These are phyloP conservation scores for Luzula sylvatica DNA, from an alignment of 176 grass and related monocot species.

Conservation along the genomic window DNA sequence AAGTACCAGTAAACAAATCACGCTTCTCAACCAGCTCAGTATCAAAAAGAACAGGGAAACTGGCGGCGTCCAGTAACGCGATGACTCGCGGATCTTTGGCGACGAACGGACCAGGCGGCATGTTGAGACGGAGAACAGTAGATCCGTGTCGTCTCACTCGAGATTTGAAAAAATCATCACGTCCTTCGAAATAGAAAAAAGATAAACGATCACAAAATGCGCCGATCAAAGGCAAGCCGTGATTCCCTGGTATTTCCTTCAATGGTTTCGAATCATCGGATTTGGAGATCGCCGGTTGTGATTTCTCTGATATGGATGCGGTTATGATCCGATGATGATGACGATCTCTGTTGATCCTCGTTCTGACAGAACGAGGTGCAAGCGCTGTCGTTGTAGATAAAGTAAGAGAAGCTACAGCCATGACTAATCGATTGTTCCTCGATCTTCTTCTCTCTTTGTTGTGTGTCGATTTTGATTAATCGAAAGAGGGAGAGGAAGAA, in stretches of 20 bases:
- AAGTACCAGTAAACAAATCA: constrained; percentile 95
- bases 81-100: constrained; percentile 74
- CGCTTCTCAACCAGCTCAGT: constrained; percentile 78
- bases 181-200: constrained; percentile 81
- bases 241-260: constrained; percentile 65
- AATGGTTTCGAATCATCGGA: constrained; percentile 25
- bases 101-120: constrained; percentile 83
- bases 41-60: constrained; percentile 89
- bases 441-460: too few species aligned
- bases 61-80: constrained; percentile 83
- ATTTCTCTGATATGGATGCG: constrained; percentile 9
- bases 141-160: constrained; percentile 50
- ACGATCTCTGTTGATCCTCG: background rate
- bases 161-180: constrained; percentile 76
- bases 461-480: constrained; percentile 1
- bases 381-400: background rate
- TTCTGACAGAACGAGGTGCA: background rate
- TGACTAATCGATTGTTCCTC: background rate
- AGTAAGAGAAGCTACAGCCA: background rate
- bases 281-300: background rate
- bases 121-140: constrained; percentile 85
- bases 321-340: constrained; percentile 10
- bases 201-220: constrained; percentile 58
- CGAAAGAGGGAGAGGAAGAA: background rate
- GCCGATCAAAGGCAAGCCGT: constrained; percentile 63